Percentiles rank a stretch among this genome's conserved stretches.
phyloP scores from a whole-genome alignment of 2,329 filamentous ascomycete genomes.

The Cercospora janseana region DNA sequence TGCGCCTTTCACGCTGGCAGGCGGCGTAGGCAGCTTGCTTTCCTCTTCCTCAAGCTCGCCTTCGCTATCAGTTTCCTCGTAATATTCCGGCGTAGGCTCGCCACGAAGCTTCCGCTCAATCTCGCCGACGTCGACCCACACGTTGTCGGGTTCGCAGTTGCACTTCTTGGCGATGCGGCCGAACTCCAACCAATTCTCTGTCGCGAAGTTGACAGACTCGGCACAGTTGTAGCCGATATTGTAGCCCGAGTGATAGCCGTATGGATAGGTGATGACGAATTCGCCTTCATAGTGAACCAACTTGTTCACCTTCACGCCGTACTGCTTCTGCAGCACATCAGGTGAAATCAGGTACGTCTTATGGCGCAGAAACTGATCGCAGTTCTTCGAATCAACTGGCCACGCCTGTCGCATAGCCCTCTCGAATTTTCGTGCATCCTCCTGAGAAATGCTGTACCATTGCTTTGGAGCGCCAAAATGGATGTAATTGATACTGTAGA shows the following conservation, averaged over 20 bases:
- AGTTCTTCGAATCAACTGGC: conserved; percentile 92
- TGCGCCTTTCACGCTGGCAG: conserved; percentile 68
- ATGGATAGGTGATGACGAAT: conserved; percentile 97
- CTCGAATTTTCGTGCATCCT: conserved; percentile 89
- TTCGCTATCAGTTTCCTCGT: conserved; percentile 73
- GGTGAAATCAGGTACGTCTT: conserved; percentile 97
- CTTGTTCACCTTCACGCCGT: conserved; percentile 93
- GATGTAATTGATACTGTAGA: conserved; percentile 99
- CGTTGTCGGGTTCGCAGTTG: conserved; percentile 93
- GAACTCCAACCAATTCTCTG: conserved; percentile 92
- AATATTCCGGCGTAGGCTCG: conserved; percentile 75
- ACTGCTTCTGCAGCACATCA: conserved; percentile 78
- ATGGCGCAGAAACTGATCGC: conserved; percentile 92
- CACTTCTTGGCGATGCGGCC: conserved; percentile 95
- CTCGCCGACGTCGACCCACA: conserved; percentile 96
- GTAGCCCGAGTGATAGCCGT: conserved; percentile 97
- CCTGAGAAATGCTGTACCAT: conserved; percentile 98
- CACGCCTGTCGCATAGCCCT: conserved; percentile 91
- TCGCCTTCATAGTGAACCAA: conserved; percentile 94
- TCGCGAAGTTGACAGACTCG: conserved; percentile 96
- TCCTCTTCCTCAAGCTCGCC: conserved; percentile 53
- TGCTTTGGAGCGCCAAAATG: conserved; percentile 98
- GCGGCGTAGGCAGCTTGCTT: conserved; percentile 74
- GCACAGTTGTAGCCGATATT: conserved; percentile 98
- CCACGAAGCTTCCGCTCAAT: conserved; percentile 92